Percentiles rank a stretch among this genome's conserved stretches.
Evolutionary conservation across 2,329 filamentous ascomycete genomes (phyloP).

Genomic region (Sclerotinia glacialis): DNA sequence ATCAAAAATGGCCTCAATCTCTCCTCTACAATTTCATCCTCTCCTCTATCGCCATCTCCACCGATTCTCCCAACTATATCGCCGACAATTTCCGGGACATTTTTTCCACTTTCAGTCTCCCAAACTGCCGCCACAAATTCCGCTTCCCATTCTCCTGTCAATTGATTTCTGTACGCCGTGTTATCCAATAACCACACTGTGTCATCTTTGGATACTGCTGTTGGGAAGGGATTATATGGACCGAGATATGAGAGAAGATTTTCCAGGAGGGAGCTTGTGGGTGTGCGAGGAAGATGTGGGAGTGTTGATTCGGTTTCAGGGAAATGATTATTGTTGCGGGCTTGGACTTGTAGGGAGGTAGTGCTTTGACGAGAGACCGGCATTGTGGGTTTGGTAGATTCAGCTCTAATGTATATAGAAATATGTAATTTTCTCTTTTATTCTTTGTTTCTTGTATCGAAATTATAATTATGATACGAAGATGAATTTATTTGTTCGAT

Average conservation of each 20-base stretch:
- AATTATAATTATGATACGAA: background rate
- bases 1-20: constrained; percentile 77
- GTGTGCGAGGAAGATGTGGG: constrained; percentile 39
- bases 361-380: constrained; percentile 13
- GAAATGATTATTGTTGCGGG: constrained; percentile 19
- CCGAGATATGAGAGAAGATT: constrained; percentile 52
- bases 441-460: background rate
- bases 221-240: constrained; percentile 55
- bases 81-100: constrained; percentile 66
- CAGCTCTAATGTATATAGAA: background rate
- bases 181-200: constrained; percentile 90
- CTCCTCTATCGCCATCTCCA: constrained; percentile 55
- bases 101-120: constrained; percentile 64
- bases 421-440: background rate
- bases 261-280: constrained; percentile 32
- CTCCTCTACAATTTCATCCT: constrained; percentile 59
- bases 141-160: constrained; percentile 63
- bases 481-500: background rate
- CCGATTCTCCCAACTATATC: constrained; percentile 67
- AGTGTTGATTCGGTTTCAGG: constrained; percentile 47
- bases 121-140: constrained; percentile 85
- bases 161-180: constrained; percentile 65
- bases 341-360: constrained; percentile 17
- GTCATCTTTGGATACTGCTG: constrained; percentile 58
- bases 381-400: background rate